Percentiles rank a stretch among this genome's conserved stretches.
phyloP scores from a whole-genome alignment of 2,329 filamentous ascomycete genomes.

The Zymoseptoria passerinii region DNA sequence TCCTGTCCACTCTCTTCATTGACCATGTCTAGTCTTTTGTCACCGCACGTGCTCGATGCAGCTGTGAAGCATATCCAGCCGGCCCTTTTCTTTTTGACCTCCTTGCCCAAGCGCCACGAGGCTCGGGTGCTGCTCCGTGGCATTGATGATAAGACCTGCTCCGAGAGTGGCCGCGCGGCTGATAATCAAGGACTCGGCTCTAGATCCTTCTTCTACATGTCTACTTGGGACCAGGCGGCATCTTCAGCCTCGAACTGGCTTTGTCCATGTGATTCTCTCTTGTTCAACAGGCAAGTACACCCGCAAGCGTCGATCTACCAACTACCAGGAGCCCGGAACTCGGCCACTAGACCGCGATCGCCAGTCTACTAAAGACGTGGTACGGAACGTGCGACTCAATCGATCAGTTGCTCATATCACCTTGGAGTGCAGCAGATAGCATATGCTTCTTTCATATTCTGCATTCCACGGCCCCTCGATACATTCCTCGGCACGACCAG shows the following conservation, averaged over 20 bases:
- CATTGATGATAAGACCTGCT: background rate
- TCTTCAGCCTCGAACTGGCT: conserved; percentile 1
- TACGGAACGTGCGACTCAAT: background rate
- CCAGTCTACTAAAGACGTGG: conserved; percentile 2
- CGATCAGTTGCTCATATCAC: conserved; percentile 1
- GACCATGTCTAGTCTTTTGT: conserved; percentile 1
- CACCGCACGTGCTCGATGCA: background rate
- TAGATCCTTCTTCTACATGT: background rate
- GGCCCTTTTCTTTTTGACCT: background rate
- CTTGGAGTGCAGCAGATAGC: background rate
- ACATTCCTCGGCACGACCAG: conserved; percentile 12
- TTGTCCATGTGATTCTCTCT: conserved; percentile 9
- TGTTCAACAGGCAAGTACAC: conserved; percentile 7
- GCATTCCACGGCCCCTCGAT: conserved; percentile 9
- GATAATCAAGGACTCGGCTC: background rate
- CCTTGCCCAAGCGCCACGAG: background rate
- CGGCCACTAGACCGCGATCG: conserved; percentile 1
- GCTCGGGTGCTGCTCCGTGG: background rate
- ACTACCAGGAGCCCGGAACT: background rate
- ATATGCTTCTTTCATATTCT: background rate
- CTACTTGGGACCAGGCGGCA: background rate
- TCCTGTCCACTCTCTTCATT: background rate
- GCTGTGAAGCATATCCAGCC: background rate
- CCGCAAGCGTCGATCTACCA: conserved; percentile 12
- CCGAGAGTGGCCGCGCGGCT: background rate